Conservation (phyloP, 2,329 filamentous ascomycete species). For the Aspergillus sp. region DNA sequence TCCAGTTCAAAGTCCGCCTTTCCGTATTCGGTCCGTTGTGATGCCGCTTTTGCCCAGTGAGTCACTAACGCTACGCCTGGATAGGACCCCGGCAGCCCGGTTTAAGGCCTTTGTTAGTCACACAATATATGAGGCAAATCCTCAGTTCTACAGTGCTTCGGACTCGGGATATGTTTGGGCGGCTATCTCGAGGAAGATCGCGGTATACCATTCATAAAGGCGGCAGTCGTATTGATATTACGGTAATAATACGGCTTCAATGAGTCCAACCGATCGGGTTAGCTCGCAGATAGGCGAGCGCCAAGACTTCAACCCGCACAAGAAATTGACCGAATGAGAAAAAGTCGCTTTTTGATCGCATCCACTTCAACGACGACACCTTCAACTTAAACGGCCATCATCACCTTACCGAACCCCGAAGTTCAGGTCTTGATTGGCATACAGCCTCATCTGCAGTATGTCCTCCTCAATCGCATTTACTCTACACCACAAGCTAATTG, state of each 20-base stretch:
- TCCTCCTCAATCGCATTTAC: background rate
- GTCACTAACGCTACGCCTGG: background rate
- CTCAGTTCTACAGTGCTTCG: background rate
- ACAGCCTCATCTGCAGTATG: slow-evolving; percentile 29
- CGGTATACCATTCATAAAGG: background rate
- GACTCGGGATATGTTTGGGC: background rate
- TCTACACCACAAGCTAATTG: background rate
- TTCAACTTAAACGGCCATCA: slow-evolving; percentile 49
- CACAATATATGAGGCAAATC: background rate
- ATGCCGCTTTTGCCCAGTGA: background rate
- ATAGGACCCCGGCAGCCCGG: background rate
- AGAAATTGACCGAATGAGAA: slow-evolving; percentile 16
- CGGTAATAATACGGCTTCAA: background rate
- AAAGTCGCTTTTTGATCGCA: slow-evolving; percentile 15
- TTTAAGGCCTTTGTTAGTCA: background rate
- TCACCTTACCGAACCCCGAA: slow-evolving; percentile 76
- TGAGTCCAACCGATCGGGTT: slow-evolving; percentile 26
- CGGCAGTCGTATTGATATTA: background rate
- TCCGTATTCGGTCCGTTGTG: background rate
- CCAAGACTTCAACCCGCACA: slow-evolving; percentile 34
- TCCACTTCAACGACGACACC: slow-evolving; percentile 4
- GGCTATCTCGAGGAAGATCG: background rate
- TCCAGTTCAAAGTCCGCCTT: background rate
- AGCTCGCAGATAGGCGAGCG: slow-evolving; percentile 42
- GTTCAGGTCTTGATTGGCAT: slow-evolving; percentile 80